phyloP scores from a whole-genome alignment of 257 asterid species.

The Nicotiana otophora region DNA sequence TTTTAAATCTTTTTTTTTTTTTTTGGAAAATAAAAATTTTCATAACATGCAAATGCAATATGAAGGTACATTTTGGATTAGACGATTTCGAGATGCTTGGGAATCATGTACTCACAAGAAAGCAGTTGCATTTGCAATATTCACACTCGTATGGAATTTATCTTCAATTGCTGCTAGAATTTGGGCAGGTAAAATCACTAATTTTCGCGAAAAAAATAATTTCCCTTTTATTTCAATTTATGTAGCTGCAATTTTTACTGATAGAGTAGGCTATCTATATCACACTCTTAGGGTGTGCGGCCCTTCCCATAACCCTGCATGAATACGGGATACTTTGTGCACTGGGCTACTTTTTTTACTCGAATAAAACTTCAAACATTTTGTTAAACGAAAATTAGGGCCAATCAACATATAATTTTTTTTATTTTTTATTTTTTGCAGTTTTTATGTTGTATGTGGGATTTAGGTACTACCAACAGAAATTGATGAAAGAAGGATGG shows the following conservation, averaged over 20 bases:
- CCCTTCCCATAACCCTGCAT: too few species aligned
- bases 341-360: too few species aligned
- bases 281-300: too few species aligned
- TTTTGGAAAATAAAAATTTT: background rate
- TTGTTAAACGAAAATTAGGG: background rate
- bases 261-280: too few species aligned
- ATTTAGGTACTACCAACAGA: conserved; percentile 70
- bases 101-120: conserved; percentile 78
- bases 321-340: too few species aligned
- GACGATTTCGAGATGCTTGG: conserved; percentile 70
- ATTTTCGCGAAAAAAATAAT: background rate
- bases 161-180: conserved; percentile 64
- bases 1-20: background rate
- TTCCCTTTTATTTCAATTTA: background rate
- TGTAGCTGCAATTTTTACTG: background rate
- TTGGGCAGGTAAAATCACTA: conserved; percentile 61
- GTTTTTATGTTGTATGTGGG: conserved; percentile 84
- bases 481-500: conserved; percentile 38
- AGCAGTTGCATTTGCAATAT: conserved; percentile 67
- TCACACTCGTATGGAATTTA: conserved; percentile 76
- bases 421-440: conserved; percentile 23
- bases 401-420: too few species aligned
- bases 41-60: background rate
- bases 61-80: conserved; percentile 76
- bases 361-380: background rate